A percentile compares a stretch with the other conserved stretches of the same genome.
These are phyloP conservation scores for Fusarium pseudoanthophilum DNA, from an alignment of 2,329 filamentous ascomycete genomes.

Conservation along the genomic window DNA sequence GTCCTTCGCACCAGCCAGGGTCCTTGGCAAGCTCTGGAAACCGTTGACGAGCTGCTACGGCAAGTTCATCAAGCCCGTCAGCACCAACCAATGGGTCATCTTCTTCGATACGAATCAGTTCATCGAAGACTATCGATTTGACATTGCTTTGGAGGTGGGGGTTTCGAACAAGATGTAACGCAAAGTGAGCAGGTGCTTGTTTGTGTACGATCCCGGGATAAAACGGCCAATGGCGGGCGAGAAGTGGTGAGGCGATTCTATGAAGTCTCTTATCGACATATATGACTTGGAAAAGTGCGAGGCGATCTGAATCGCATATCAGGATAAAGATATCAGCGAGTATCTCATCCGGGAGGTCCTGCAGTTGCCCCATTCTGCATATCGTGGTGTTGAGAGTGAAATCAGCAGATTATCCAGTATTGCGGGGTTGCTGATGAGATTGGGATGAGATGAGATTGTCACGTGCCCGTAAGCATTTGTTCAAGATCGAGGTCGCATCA, in stretches of 20 bases:
- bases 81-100: background rate
- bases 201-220: background rate
- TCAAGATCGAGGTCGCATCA: background rate
- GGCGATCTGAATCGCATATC: background rate
- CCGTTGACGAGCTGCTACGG: background rate
- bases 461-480: background rate
- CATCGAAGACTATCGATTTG: background rate
- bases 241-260: background rate
- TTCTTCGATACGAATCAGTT: fast-evolving
- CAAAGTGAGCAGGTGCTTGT: background rate
- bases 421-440: background rate
- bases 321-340: fast-evolving
- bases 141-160: background rate
- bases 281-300: background rate
- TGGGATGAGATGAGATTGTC: background rate
- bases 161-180: background rate
- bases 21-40: background rate
- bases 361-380: background rate
- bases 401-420: background rate
- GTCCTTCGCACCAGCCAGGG: background rate
- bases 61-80: background rate
- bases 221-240: background rate
- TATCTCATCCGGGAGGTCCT: background rate
- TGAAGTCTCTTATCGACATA: background rate
- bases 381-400: too few species aligned